Conservation (phyloP, 768 basidiomycete genomes). For the Suillus paluster region DNA sequence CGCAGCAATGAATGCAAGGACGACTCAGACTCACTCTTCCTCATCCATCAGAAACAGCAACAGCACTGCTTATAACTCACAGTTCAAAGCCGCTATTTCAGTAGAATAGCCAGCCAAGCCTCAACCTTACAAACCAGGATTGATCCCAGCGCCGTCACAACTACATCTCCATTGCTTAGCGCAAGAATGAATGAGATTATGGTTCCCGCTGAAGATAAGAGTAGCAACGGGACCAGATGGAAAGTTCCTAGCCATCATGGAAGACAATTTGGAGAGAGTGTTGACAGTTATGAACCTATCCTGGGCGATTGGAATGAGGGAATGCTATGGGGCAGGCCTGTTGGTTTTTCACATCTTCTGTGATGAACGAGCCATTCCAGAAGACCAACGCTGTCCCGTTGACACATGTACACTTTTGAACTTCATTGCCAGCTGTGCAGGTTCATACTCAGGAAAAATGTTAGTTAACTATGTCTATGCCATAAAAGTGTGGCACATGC, state of each 20-base stretch:
- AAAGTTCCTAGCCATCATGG: no score
- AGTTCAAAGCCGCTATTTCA: constrained; percentile 10
- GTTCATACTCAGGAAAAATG: constrained; percentile 35
- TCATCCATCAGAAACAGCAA: constrained; percentile 10
- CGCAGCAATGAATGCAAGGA: background rate
- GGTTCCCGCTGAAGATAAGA: constrained; percentile 21
- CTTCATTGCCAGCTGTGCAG: constrained; percentile 35
- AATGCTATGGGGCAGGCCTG: constrained; percentile 43
- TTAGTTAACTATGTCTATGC: constrained; percentile 44
- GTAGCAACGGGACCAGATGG: no score
- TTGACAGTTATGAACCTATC: constrained; percentile 16
- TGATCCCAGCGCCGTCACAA: constrained; percentile 20
- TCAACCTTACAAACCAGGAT: constrained; percentile 12
- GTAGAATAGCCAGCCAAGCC: no score
- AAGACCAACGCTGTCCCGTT: constrained; percentile 36
- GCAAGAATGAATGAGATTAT: constrained; percentile 27
- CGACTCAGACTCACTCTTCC: constrained; percentile 8
- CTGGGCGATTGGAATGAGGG: constrained; percentile 35
- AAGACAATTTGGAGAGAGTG: background rate
- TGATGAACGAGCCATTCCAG: constrained; percentile 30
- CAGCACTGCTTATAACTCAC: background rate
- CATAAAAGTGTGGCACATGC: constrained; percentile 52
- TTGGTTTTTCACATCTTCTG: constrained; percentile 46
- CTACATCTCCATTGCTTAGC: constrained; percentile 36
- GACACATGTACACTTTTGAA: constrained; percentile 24